These are phyloP conservation scores for Phanerochaete carnosa DNA, from an alignment of 768 basidiomycete species.

Conservation along the genomic window DNA sequence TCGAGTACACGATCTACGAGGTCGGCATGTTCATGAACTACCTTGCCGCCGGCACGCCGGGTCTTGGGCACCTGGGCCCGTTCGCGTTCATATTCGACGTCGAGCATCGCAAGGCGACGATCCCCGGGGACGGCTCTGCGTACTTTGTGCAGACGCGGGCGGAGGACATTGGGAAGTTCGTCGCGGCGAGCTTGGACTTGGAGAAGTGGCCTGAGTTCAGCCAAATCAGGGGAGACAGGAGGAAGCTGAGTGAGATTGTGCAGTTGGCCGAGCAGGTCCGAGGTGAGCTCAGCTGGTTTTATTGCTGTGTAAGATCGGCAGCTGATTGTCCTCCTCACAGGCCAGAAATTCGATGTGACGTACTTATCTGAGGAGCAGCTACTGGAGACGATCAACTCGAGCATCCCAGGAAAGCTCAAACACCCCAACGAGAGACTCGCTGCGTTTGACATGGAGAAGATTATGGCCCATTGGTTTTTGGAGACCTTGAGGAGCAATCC, in stretches of 20 bases:
- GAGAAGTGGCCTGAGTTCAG: conserved; percentile 6
- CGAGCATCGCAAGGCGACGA: conserved; percentile 2
- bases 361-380: no score
- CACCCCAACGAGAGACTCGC: background rate
- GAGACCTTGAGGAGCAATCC: background rate
- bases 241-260: no score
- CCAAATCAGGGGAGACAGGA: background rate
- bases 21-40: no score
- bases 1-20: conserved; percentile 7
- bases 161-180: no score
- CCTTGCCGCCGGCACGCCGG: conserved; percentile 4
- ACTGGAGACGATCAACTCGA: no score
- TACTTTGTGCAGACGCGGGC: no score
- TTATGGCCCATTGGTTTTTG: background rate
- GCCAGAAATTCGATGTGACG: background rate
- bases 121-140: no score
- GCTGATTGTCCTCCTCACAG: background rate
- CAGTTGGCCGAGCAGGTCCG: background rate
- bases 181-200: no score
- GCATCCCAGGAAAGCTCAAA: background rate
- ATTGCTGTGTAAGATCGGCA: background rate
- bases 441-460: background rate
- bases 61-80: background rate
- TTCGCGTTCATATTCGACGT: conserved; percentile 2
- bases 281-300: background rate